Conservation (phyloP, 345 rosid species). For the Firmiana major region DNA sequence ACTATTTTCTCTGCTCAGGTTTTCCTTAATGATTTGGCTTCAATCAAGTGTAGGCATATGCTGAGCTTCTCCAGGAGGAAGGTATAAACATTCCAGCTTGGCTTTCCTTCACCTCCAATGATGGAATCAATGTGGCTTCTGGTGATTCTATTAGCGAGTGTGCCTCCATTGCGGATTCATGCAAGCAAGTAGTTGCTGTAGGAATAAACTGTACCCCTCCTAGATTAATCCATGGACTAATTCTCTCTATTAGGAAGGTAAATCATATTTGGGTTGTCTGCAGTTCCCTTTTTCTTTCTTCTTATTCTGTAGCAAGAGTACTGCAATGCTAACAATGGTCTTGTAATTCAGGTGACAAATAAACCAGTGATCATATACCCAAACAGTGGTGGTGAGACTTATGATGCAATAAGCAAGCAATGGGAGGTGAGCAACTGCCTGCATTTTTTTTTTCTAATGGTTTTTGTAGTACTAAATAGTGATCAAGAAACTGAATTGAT, state of each 20-base stretch:
- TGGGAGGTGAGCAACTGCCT: conserved; percentile 62
- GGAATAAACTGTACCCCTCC: conserved; percentile 93
- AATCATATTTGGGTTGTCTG: not conserved
- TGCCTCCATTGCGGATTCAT: conserved; percentile 65
- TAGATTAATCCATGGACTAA: conserved; percentile 54
- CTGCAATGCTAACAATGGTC: not conserved
- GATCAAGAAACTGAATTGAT: conserved; percentile 2
- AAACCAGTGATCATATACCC: conserved; percentile 78
- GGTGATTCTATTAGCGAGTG: conserved; percentile 76
- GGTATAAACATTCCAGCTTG: conserved; percentile 65
- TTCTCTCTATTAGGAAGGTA: conserved; percentile 54
- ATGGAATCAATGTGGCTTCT: conserved; percentile 61
- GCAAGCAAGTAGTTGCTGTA: conserved; percentile 62
- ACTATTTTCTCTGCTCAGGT: not conserved
- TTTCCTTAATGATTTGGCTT: not conserved
- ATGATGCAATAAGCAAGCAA: conserved; percentile 51
- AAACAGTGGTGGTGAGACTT: conserved; percentile 86
- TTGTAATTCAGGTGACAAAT: conserved; percentile 47
- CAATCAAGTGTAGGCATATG: conserved; percentile 49
- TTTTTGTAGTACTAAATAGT: not conserved
- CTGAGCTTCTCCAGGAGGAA: conserved; percentile 82
- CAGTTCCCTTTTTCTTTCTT: no score
- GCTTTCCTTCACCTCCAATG: conserved; percentile 76
- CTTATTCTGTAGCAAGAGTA: no score
- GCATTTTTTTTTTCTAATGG: not conserved